phyloP scores from a whole-genome alignment of 176 grass and related monocot species.

The Eragrostis nindensis region DNA sequence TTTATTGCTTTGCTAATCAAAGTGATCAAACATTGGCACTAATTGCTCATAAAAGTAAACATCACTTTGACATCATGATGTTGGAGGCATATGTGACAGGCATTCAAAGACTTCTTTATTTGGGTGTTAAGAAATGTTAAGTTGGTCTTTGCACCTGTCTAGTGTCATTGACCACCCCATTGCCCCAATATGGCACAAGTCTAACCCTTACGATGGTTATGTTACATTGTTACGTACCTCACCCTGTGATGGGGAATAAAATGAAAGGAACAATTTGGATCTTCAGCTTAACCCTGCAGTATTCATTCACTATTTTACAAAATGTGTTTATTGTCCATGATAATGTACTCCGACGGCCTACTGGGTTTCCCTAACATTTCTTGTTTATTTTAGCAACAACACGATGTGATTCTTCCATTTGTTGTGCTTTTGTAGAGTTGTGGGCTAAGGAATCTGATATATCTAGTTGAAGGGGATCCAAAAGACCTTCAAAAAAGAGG shows the following conservation, averaged over 20 bases:
- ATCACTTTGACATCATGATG: not conserved
- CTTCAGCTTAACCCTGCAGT: not conserved
- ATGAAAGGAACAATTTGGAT: too few species aligned
- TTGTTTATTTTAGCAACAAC: conserved; percentile 34
- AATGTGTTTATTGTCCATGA: not conserved
- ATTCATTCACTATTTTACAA: not conserved
- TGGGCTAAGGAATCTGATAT: conserved; percentile 81
- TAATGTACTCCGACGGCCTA: not conserved
- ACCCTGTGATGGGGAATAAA: not conserved
- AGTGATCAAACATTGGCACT: not conserved
- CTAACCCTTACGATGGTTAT: not conserved
- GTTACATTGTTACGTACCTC: not conserved
- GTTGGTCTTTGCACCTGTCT: conserved; percentile 16
- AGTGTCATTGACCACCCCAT: conserved; percentile 2
- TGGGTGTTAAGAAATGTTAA: conserved; percentile 8
- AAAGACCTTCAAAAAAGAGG: conserved; percentile 41
- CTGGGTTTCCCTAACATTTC: not conserved
- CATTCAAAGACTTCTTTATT: conserved; percentile 8
- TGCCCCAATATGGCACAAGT: not conserved
- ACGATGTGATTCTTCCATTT: conserved; percentile 15
- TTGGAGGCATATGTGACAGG: not conserved
- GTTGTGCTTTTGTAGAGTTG: conserved; percentile 57
- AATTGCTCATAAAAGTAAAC: too few species aligned
- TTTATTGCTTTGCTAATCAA: conserved; percentile 3
- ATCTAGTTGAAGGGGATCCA: conserved; percentile 87